phyloP scores from a whole-genome alignment of 768 basidiomycete species.

The Leucosporidium yakuticum region DNA sequence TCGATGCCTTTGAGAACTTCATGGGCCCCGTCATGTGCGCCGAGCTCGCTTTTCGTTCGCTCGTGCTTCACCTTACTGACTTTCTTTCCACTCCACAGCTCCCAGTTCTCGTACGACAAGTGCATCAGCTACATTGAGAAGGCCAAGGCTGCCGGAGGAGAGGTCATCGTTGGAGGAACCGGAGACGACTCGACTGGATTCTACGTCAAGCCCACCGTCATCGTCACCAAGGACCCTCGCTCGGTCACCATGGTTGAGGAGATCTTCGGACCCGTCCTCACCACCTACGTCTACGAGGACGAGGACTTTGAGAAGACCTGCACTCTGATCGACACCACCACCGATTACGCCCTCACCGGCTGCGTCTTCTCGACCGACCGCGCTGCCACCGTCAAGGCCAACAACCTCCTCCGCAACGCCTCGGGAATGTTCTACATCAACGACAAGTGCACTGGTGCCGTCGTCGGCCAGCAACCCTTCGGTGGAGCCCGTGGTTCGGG shows the following conservation, averaged over 20 bases:
- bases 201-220: constrained; percentile 90
- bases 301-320: constrained; percentile 76
- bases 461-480: constrained; percentile 92
- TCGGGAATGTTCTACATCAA: constrained; percentile 98
- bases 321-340: constrained; percentile 76
- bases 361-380: constrained; percentile 82
- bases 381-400: constrained; percentile 67
- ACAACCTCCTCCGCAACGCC: constrained; percentile 76
- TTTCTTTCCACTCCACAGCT: constrained; percentile 48
- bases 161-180: constrained; percentile 77
- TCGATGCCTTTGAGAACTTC: constrained; percentile 72
- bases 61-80: not conserved
- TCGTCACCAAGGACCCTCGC: constrained; percentile 82
- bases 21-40: constrained; percentile 92
- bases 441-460: constrained; percentile 96
- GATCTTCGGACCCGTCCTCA: constrained; percentile 93
- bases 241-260: constrained; percentile 87
- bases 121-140: constrained; percentile 73
- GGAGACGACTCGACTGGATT: constrained; percentile 84
- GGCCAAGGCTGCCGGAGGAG: constrained; percentile 82
- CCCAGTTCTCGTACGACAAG: constrained; percentile 80
- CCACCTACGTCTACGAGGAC: constrained; percentile 87
- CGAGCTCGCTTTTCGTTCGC: not conserved
- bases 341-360: constrained; percentile 88
- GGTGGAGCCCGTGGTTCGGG: constrained; percentile 83